Evolutionary conservation across 2,329 filamentous ascomycete genomes (phyloP).

Genomic region (Cladosporium sp.): DNA sequence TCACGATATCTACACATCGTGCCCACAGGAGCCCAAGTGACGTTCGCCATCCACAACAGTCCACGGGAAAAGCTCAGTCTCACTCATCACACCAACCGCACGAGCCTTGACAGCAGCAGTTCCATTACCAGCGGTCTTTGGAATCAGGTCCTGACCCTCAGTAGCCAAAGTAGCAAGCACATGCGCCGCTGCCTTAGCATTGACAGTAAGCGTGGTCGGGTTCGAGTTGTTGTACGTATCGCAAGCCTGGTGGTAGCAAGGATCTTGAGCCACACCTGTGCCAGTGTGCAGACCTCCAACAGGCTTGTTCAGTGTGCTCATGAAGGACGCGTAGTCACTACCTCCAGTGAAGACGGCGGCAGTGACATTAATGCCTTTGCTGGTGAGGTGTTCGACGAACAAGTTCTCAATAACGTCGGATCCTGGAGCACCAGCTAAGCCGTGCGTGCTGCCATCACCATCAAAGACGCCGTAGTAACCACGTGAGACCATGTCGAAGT

Average conservation of each 20-base stretch:
- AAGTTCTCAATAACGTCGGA: conserved; percentile 51
- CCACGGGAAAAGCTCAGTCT: conserved; percentile 13
- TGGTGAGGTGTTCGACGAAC: conserved; percentile 31
- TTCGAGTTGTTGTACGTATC: conserved; percentile 34
- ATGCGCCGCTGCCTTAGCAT: conserved; percentile 10
- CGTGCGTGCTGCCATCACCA: conserved; percentile 51
- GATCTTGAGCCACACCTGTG: conserved; percentile 34
- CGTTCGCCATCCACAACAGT: conserved; percentile 12
- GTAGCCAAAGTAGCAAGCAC: conserved; percentile 15
- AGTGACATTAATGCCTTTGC: conserved; percentile 27
- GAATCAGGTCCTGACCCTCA: conserved; percentile 31
- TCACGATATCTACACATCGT: conserved; percentile 12
- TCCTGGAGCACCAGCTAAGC: conserved; percentile 52
- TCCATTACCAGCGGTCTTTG: conserved; percentile 36
- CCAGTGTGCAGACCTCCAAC: conserved; percentile 38
- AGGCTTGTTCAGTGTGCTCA: conserved; percentile 33
- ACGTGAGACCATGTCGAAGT: conserved; percentile 53
- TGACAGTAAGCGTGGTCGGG: conserved; percentile 10
- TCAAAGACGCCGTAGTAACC: conserved; percentile 56
- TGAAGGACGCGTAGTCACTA: conserved; percentile 36
- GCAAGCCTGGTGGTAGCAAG: conserved; percentile 34
- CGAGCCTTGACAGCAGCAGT: conserved; percentile 23
- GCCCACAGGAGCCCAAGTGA: conserved; percentile 11
- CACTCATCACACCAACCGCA: conserved; percentile 4
- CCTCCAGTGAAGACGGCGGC: conserved; percentile 34